Base-by-base conservation (phyloP, 73 alveolate species). In the Paramecium bursaria region DNA sequence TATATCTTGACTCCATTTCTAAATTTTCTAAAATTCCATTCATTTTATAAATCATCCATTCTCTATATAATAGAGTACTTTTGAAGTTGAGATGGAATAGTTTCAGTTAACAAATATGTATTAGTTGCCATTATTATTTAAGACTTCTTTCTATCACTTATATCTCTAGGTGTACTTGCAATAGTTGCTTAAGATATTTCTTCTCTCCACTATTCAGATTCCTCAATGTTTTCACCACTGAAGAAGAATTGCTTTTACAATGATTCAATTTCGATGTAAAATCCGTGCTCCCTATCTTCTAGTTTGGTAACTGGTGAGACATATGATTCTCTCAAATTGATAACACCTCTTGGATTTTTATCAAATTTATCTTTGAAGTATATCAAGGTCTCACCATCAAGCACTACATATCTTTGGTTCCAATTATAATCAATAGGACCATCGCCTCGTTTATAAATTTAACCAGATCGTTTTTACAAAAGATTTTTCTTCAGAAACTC, bases 361-460 rank as follows among this genome's bases (percentile, higher is more conserved):
- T 79, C 89, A 42, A 48, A 48, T 79, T 57, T 39, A 31, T 61
- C 76, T 23, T 79, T 79, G 50, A 79, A 79, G 26, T 79, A 79
- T 39, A 79, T 42, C 35, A 79, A 54, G 4, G 55, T 79, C 27
- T 79, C 50, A 29, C 89, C 75, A 53, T 79, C 89, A 10, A 79
- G 46, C 13, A 79, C 89, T 10, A 79, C 14, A 54, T 79, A 79
- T 42, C 89, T 79, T 46, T 52, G 33, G 42, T 79, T 79, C 89
- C 89, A 79, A 79, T 79, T 73, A 46, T 53, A 79, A 39, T 79
- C 89, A 1, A 79, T 54, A 1, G 89, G 89, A 0, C 89, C 89
- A 54, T 79, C 89, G 31, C 89, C 89, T 13, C 57, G 17, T 55
- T 79, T 79, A 11, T 5, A 55, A 5, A 79, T 79, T 15, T 14